Evolutionary conservation across 148 eudicot species (phyloP).

Genomic region (Nepenthes gracilis): DNA sequence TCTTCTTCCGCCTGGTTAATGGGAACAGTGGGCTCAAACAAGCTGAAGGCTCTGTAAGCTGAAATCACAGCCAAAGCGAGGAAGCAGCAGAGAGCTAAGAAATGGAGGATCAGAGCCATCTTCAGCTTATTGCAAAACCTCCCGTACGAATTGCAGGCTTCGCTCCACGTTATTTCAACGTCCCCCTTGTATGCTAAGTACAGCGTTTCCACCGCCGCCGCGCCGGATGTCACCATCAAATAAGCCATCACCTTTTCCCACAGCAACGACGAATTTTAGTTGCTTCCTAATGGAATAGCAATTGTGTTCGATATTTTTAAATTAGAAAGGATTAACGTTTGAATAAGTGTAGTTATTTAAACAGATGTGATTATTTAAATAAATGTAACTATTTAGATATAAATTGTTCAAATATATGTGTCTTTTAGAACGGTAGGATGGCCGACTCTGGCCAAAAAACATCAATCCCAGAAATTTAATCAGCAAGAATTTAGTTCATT

Average conservation of each 20-base stretch:
- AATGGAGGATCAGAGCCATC: constrained; percentile 43
- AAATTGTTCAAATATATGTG: too few relatives aligned
- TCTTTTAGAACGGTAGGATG: too few relatives aligned
- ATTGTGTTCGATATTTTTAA: too few relatives aligned
- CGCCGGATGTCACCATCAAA: constrained; percentile 64
- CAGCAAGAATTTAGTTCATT: too few relatives aligned
- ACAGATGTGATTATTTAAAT: too few relatives aligned
- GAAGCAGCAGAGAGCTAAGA: constrained; percentile 51
- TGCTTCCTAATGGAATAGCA: too few relatives aligned
- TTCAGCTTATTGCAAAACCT: constrained; percentile 53
- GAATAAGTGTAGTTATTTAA: too few relatives aligned
- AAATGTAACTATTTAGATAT: too few relatives aligned
- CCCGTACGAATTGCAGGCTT: constrained; percentile 73
- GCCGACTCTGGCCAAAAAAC: too few relatives aligned
- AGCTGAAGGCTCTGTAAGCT: constrained; percentile 54
- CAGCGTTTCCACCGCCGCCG: constrained; percentile 46
- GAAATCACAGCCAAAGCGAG: constrained; percentile 55
- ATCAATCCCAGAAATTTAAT: too few relatives aligned
- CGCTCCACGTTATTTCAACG: constrained; percentile 65
- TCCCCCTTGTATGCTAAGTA: constrained; percentile 69
- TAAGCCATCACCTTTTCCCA: constrained; percentile 59
- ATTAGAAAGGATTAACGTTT: too few relatives aligned
- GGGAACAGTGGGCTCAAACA: constrained; percentile 55
- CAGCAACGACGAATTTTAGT: not conserved
- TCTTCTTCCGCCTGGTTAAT: constrained; percentile 22